Conservation (phyloP, 2,329 filamentous ascomycete species). For the Purpureocillium lavendulum region DNA sequence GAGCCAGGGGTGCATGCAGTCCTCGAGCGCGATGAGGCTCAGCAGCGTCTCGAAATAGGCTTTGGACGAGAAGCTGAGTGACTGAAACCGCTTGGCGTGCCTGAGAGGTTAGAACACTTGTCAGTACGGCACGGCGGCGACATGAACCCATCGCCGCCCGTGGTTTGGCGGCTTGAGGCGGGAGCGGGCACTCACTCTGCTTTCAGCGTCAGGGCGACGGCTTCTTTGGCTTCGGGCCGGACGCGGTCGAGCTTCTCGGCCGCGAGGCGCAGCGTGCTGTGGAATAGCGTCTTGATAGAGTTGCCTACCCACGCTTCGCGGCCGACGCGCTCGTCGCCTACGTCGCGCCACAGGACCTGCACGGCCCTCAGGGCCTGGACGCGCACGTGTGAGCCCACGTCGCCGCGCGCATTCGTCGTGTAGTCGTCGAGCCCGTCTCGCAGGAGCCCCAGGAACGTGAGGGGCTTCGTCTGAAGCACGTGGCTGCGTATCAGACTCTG, state of each 20-base stretch:
- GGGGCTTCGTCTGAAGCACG: slow-evolving; percentile 31
- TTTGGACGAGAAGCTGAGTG: slow-evolving; percentile 47
- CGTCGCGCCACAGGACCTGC: slow-evolving; percentile 47
- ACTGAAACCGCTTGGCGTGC: slow-evolving; percentile 22
- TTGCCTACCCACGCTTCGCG: slow-evolving; percentile 15
- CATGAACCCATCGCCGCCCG: too few relatives aligned
- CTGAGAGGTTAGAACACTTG: too few relatives aligned
- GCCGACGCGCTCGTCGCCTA: slow-evolving; percentile 9
- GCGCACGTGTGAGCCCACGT: slow-evolving; percentile 80
- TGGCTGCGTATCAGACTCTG: slow-evolving; percentile 41
- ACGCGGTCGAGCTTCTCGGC: slow-evolving; percentile 89
- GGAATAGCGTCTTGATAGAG: slow-evolving; percentile 33
- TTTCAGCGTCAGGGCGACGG: slow-evolving; percentile 36
- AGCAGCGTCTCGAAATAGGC: slow-evolving; percentile 51
- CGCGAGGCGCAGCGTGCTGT: slow-evolving; percentile 57
- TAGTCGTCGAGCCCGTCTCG: slow-evolving; percentile 72
- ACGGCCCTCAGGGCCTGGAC: slow-evolving; percentile 74
- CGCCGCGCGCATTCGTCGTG: slow-evolving; percentile 79
- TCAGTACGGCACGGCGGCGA: too few relatives aligned
- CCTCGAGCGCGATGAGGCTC: slow-evolving; percentile 28
- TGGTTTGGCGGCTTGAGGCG: too few relatives aligned
- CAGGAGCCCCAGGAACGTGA: slow-evolving; percentile 36
- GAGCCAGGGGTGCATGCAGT: slow-evolving; percentile 27
- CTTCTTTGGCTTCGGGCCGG: slow-evolving; percentile 55
- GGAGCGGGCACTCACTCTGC: slow-evolving; percentile 29